Evolutionary conservation across 177 flowering plant genomes (phyloP), one percentile per base, ranked within the genome.

Genomic region (Viscum album): DNA sequence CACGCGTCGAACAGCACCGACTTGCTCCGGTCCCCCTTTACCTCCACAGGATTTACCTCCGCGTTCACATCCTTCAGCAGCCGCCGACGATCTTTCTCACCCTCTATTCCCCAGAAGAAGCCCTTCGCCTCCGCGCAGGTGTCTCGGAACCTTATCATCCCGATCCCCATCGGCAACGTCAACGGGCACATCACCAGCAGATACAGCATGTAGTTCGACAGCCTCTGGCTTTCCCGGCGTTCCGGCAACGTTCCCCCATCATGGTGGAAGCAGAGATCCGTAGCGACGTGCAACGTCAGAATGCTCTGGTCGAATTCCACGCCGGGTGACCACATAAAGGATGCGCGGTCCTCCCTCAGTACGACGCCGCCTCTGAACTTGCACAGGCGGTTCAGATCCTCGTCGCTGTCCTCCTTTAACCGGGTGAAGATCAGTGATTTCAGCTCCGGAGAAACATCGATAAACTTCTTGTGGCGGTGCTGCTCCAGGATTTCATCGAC

Each of bases 151-250:
- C 84, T 76, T 45, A 81, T 76, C 61, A 73, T 72, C 36, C 82
- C 84, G 2, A 82, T 83, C 4, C 86, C 86, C 0, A 79, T 78
- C 41, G 83, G 75, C 84, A 84, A 81, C 85, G 83, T 75, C 0
- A 73, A 43, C 1, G 86, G 84, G 59, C 79, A 81, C 82, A 74
- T 73, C 1, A 84, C 73, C 11, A 86, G 64, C 26, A 86, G 85
- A 68, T 84, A 84, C 32, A 84, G 6, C 85, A 86, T 81, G 74
- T 86, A 84, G 52, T 84, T 82, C 1, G 90, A 86, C 7, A 39
- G 8, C 45, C 17, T 39, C 58, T 16, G 6, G 26, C 26, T 17
- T 28, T 50, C 58, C 26, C 7, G 7, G 26, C 21, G 26, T 6
- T 16, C 58, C 26, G 7, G 45, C 45, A 17, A 8, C 17, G 8